These are phyloP conservation scores for Ananas comosus DNA, from an alignment of 176 grass and related monocot species.

Conservation along the genomic window DNA sequence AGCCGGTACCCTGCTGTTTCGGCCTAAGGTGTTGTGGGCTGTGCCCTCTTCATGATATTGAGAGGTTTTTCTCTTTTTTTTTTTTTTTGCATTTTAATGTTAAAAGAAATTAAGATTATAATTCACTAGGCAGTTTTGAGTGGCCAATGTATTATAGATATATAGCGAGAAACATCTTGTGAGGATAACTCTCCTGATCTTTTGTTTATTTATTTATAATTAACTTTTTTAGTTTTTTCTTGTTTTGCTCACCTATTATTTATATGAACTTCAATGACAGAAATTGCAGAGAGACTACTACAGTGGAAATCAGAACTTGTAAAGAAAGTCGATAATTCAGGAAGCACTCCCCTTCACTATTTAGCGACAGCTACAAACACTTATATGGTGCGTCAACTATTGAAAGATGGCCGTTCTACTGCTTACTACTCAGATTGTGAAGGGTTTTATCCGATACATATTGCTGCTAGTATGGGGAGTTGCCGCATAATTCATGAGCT, in stretches of 20 bases:
- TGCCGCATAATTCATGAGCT: neutral
- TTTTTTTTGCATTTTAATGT: no score
- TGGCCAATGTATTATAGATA: no score
- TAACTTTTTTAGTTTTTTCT: neutral
- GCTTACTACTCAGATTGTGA: neutral
- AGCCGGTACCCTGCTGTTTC: no score
- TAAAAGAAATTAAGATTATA: no score
- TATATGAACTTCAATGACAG: neutral
- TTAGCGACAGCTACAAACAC: neutral
- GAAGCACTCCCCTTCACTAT: slow-evolving; percentile 15
- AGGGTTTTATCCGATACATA: slow-evolving; percentile 1
- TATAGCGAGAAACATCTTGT: no score
- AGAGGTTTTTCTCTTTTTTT: no score
- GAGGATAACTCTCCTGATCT: neutral
- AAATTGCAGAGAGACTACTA: neutral
- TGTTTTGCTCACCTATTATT: neutral
- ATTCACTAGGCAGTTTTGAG: no score
- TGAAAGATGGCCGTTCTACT: neutral
- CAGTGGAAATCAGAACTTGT: neutral
- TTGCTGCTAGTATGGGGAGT: neutral
- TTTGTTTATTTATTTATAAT: neutral
- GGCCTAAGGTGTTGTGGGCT: no score
- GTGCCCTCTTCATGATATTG: no score
- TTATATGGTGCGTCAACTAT: neutral
- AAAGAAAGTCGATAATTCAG: neutral